These are phyloP conservation scores for Amphichorda felina DNA, from an alignment of 2,329 filamentous ascomycete genomes.

Conservation along the genomic window DNA sequence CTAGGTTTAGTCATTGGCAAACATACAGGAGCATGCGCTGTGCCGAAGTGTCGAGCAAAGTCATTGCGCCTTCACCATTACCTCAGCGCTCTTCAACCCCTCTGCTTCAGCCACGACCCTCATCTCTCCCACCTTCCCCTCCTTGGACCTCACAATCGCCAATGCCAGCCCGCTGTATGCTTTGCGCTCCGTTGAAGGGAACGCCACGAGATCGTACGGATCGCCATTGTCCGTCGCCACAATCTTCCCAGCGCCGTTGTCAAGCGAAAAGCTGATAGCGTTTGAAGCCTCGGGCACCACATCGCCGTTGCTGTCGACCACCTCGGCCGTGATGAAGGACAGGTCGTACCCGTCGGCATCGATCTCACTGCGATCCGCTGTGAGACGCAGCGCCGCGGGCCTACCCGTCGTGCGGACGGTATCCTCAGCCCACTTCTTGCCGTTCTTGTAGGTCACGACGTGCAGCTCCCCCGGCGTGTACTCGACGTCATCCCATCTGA, in stretches of 20 bases:
- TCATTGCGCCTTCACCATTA: background rate
- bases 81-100: slow-evolving; percentile 1
- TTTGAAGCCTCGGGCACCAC: slow-evolving; percentile 28
- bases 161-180: slow-evolving; percentile 28
- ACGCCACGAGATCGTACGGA: slow-evolving; percentile 28
- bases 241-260: slow-evolving; percentile 27
- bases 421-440: slow-evolving; percentile 30
- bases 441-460: slow-evolving; percentile 35
- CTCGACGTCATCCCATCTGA: slow-evolving; percentile 37
- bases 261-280: slow-evolving; percentile 28
- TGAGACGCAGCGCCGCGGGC: slow-evolving; percentile 22
- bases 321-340: slow-evolving; percentile 29
- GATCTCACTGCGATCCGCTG: slow-evolving; percentile 25
- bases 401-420: slow-evolving; percentile 26
- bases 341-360: slow-evolving; percentile 29
- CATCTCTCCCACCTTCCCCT: slow-evolving; percentile 1
- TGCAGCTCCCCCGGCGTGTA: slow-evolving; percentile 33
- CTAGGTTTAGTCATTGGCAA: too few species aligned
- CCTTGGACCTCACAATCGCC: slow-evolving; percentile 21
- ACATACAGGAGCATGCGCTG: too few species aligned
- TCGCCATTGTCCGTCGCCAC: slow-evolving; percentile 40
- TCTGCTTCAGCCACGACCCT: slow-evolving; percentile 3
- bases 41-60: too few species aligned
- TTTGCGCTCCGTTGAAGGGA: slow-evolving; percentile 24
- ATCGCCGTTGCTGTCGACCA: slow-evolving; percentile 29